Evolutionary conservation across 2,329 filamentous ascomycete genomes (phyloP).

Genomic region (Xylariaceae sp.): DNA sequence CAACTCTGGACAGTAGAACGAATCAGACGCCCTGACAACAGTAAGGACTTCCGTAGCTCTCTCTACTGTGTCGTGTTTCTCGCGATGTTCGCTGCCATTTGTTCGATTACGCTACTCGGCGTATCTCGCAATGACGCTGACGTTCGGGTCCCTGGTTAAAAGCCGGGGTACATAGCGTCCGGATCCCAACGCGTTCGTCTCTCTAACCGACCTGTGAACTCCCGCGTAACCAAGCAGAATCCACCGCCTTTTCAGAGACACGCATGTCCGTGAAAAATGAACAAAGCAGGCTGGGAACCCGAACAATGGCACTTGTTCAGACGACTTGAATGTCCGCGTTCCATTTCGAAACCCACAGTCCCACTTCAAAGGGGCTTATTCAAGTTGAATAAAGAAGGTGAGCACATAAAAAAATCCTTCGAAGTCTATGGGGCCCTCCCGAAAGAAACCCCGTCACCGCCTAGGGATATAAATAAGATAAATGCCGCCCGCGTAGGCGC

Average conservation of each 20-base stretch:
- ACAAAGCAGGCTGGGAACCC: background rate
- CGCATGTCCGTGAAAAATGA: too few relatives aligned
- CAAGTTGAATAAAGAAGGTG: background rate
- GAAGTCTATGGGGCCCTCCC: background rate
- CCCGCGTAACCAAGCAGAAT: too few relatives aligned
- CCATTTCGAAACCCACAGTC: background rate
- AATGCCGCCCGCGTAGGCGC: background rate
- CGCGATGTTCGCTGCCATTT: background rate
- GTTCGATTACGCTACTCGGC: background rate
- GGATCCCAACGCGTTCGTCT: background rate
- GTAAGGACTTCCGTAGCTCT: background rate
- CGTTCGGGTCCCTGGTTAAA: background rate
- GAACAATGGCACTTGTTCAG: background rate
- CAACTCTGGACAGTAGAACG: too few relatives aligned
- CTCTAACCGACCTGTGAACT: background rate
- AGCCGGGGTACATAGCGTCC: background rate
- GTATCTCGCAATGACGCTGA: background rate
- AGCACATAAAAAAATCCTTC: background rate
- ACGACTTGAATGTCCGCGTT: background rate
- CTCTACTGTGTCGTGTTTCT: background rate
- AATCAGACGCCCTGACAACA: too few relatives aligned
- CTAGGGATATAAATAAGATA: background rate
- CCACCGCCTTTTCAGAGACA: too few relatives aligned
- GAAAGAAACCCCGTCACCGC: background rate
- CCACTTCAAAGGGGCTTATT: background rate